Percentiles rank a stretch among this genome's conserved stretches.
phyloP scores from a whole-genome alignment of 2,329 filamentous ascomycete species.

The Talaromyces sp. region DNA sequence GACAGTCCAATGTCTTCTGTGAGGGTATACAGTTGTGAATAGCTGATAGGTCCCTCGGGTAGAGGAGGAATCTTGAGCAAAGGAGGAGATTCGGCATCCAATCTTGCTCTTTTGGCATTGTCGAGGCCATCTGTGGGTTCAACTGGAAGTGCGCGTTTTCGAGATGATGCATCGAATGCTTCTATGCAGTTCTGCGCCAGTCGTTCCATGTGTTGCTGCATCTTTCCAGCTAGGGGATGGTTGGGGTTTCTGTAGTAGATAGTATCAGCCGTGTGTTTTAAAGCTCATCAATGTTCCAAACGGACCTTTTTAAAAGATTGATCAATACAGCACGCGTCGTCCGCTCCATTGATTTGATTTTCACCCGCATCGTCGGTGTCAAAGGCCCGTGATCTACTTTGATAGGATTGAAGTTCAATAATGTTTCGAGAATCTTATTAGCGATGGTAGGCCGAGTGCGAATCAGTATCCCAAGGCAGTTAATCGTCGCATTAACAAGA shows the following conservation, averaged over 20 bases:
- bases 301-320: slow-evolving; percentile 75
- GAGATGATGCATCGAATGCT: slow-evolving; percentile 70
- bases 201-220: slow-evolving; percentile 84
- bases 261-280: slow-evolving; percentile 25
- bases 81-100: slow-evolving; percentile 55
- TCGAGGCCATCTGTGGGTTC: slow-evolving; percentile 73
- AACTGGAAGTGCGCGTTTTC: slow-evolving; percentile 71
- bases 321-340: slow-evolving; percentile 81
- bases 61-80: slow-evolving; percentile 65
- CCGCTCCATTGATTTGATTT: slow-evolving; percentile 91
- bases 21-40: slow-evolving; percentile 83
- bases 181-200: slow-evolving; percentile 76
- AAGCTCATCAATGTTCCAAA: background rate
- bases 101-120: slow-evolving; percentile 74
- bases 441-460: slow-evolving; percentile 77
- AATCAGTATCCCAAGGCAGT: slow-evolving; percentile 79
- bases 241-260: slow-evolving; percentile 66
- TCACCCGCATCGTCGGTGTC: slow-evolving; percentile 75
- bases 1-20: slow-evolving; percentile 72
- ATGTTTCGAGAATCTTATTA: slow-evolving; percentile 78
- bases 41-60: slow-evolving; percentile 70
- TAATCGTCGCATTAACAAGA: slow-evolving; percentile 85
- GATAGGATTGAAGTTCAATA: slow-evolving; percentile 89
- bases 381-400: slow-evolving; percentile 74
- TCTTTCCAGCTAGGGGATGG: slow-evolving; percentile 70